A percentile compares a stretch with the other conserved stretches of the same genome.
Conservation (phyloP, 805 yeast species). For the Kodamaea lidongshanica region DNA sequence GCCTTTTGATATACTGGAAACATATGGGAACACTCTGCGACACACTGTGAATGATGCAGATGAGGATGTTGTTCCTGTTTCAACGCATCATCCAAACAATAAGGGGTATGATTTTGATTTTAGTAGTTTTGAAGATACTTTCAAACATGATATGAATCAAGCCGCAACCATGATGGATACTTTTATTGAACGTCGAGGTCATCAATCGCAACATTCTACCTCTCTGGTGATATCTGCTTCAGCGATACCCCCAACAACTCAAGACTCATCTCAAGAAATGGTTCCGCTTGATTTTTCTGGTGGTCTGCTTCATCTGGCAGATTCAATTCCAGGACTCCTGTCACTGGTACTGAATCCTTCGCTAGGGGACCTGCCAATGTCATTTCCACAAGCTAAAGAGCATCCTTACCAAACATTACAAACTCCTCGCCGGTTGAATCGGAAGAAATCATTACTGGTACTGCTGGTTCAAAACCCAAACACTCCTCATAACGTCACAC, state of each 20-base stretch:
- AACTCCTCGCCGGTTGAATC: constrained; percentile 30
- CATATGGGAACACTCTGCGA: too few species aligned
- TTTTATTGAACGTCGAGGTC: constrained; percentile 2
- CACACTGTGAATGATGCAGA: too few species aligned
- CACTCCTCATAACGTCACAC: constrained; percentile 30
- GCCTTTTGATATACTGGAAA: constrained; percentile 24
- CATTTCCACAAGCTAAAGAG: constrained; percentile 13
- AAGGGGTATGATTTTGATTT: constrained; percentile 5
- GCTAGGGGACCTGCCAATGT: constrained; percentile 27
- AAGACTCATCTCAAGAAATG: not conserved
- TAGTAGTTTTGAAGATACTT: too few species aligned
- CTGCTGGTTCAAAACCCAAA: constrained; percentile 20
- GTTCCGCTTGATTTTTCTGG: constrained; percentile 14
- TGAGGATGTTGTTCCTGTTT: constrained; percentile 16
- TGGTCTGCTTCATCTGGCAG: constrained; percentile 25
- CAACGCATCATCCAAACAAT: constrained; percentile 10
- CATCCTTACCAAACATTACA: constrained; percentile 15
- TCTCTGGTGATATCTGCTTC: constrained; percentile 5
- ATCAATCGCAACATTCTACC: constrained; percentile 4
- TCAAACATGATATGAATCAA: too few species aligned
- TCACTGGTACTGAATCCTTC: constrained; percentile 32
- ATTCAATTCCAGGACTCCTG: constrained; percentile 30
- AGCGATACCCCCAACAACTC: constrained; percentile 4
- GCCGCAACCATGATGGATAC: too few species aligned
- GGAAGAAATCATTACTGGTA: constrained; percentile 32